Conservation (phyloP, 495 filamentous ascomycete genomes). For the Staphylotrichum tortipilum region DNA sequence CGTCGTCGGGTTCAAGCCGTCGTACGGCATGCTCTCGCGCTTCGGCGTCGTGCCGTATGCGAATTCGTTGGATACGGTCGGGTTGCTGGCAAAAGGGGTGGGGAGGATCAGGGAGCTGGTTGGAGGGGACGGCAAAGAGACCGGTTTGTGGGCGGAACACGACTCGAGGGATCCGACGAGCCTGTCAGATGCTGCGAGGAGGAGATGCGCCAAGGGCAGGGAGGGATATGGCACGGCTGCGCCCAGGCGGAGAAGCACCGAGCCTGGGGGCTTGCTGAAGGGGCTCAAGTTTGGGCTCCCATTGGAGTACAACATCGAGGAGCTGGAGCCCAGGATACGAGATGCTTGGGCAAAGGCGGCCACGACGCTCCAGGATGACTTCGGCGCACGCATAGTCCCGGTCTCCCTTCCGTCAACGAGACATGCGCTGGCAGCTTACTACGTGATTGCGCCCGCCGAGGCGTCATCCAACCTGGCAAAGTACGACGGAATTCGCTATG, state of each 20-base stretch:
- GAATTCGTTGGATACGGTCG: slow-evolving; percentile 91
- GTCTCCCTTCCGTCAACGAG: slow-evolving; percentile 80
- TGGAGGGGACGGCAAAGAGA: slow-evolving; percentile 11
- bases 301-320: slow-evolving; percentile 77
- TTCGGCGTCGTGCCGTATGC: slow-evolving; percentile 93
- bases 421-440: slow-evolving; percentile 85
- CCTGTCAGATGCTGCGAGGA: slow-evolving; percentile 47
- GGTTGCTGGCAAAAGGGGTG: slow-evolving; percentile 55
- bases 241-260: not conserved
- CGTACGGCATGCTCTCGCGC: slow-evolving; percentile 57
- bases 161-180: slow-evolving; percentile 75
- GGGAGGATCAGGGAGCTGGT: slow-evolving; percentile 47
- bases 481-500: slow-evolving; percentile 93
- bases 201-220: slow-evolving; percentile 41
- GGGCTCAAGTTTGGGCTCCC: slow-evolving; percentile 61
- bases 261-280: slow-evolving; percentile 23
- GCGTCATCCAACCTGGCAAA: slow-evolving; percentile 96
- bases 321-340: slow-evolving; percentile 59
- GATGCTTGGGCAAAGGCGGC: slow-evolving; percentile 59
- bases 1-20: slow-evolving; percentile 85
- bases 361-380: slow-evolving; percentile 37
- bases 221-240: slow-evolving; percentile 27
- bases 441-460: slow-evolving; percentile 89
- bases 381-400: slow-evolving; percentile 60
- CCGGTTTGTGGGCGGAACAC: slow-evolving; percentile 37